Evolutionary conservation across 2,329 filamentous ascomycete species (phyloP).

Genomic region (Capronia epimyces): DNA sequence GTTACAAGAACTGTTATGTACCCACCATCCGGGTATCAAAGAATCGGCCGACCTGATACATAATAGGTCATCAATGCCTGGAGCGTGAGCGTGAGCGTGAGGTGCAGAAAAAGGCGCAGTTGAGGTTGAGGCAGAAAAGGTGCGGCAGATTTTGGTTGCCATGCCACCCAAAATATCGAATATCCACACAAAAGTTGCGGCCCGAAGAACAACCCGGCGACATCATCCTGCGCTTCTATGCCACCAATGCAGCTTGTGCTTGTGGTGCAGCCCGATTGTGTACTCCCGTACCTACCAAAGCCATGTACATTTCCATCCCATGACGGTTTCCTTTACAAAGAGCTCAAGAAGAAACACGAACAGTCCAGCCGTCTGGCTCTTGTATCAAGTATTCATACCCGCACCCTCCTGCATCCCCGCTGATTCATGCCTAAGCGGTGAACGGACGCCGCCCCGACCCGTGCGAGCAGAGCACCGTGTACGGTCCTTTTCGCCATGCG

Average conservation of each 20-base stretch:
- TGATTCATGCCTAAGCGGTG: constrained; percentile 15
- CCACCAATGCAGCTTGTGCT: no score
- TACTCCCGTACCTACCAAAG: no score
- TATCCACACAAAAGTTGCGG: background rate
- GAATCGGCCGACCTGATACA: no score
- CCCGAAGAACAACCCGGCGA: background rate
- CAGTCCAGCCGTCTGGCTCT: no score
- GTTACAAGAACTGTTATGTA: no score
- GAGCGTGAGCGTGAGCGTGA: background rate
- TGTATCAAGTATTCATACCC: no score
- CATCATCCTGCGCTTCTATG: background rate
- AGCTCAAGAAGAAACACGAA: no score
- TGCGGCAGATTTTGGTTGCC: constrained; percentile 1
- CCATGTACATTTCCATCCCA: no score
- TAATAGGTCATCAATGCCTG: no score
- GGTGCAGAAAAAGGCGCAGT: background rate
- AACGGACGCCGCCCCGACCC: constrained; percentile 1
- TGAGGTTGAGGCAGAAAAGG: background rate
- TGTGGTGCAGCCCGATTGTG: no score
- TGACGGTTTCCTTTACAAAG: no score
- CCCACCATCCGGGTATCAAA: no score
- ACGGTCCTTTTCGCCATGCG: constrained; percentile 11
- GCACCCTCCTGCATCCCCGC: background rate
- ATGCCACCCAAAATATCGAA: constrained; percentile 5
- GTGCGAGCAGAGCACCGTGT: constrained; percentile 1